phyloP scores from a whole-genome alignment of 768 basidiomycete species.

The Russula vinacea region DNA sequence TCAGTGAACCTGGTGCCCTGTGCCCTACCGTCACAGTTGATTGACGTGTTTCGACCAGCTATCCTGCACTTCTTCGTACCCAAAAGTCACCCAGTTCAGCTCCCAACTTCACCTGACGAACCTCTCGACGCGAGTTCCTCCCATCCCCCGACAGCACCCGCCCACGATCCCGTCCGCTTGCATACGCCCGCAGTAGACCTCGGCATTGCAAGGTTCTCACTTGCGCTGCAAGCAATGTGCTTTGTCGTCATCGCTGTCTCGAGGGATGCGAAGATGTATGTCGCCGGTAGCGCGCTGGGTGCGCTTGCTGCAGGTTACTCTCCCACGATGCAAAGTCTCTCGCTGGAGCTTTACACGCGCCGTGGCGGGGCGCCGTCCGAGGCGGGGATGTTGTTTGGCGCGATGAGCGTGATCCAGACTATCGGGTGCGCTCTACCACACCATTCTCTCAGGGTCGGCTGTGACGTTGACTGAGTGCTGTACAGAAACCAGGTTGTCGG shows the following conservation, averaged over 20 bases:
- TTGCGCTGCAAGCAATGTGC: constrained; percentile 34
- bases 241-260: constrained; percentile 53
- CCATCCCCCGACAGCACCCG: background rate
- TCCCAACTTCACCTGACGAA: constrained; percentile 32
- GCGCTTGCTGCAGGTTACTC: constrained; percentile 61
- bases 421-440: constrained; percentile 46
- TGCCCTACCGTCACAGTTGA: background rate
- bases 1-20: background rate
- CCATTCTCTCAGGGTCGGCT: background rate
- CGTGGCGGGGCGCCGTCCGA: constrained; percentile 50
- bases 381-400: constrained; percentile 75
- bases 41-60: constrained; percentile 39
- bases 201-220: constrained; percentile 57
- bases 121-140: constrained; percentile 29
- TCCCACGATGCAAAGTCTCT: constrained; percentile 69
- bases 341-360: constrained; percentile 61
- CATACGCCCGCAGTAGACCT: constrained; percentile 59
- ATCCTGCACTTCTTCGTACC: constrained; percentile 54
- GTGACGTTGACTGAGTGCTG: background rate
- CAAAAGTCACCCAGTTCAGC: constrained; percentile 36
- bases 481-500: constrained; percentile 60
- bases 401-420: constrained; percentile 69
- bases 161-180: constrained; percentile 21
- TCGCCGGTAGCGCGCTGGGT: constrained; percentile 46
- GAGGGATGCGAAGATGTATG: constrained; percentile 49